A percentile compares a stretch with the other conserved stretches of the same genome.
phyloP scores from a whole-genome alignment of 164 flowering plant species.

The Macadamia tetraphylla region DNA sequence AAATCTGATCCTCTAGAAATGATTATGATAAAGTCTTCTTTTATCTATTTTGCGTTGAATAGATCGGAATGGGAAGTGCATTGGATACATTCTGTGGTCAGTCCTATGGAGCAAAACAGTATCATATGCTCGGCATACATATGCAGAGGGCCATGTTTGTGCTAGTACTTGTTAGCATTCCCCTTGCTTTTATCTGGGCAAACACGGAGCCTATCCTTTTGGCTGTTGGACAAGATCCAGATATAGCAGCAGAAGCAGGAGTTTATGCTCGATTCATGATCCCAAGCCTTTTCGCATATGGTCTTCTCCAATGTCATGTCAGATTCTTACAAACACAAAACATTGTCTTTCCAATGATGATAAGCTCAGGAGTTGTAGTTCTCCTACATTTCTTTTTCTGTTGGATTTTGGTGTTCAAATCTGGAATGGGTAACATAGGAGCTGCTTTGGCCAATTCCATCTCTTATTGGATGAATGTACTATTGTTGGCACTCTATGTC shows the following conservation, averaged over 20 bases:
- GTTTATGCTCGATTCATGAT: conserved; percentile 29
- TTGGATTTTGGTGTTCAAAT: conserved; percentile 31
- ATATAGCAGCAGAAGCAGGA: conserved; percentile 31
- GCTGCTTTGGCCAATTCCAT: conserved; percentile 32
- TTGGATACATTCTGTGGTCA: conserved; percentile 41
- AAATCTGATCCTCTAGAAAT: background rate
- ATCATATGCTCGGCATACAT: conserved; percentile 28
- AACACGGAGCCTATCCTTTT: conserved; percentile 22
- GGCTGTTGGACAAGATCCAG: conserved; percentile 24
- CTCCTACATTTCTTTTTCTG: conserved; percentile 27
- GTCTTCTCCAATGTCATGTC: conserved; percentile 28
- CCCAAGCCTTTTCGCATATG: conserved; percentile 30
- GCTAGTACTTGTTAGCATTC: conserved; percentile 23
- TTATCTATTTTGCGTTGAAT: background rate
- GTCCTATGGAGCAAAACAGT: conserved; percentile 35
- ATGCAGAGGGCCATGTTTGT: conserved; percentile 31
- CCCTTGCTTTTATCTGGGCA: conserved; percentile 29
- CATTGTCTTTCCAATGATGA: conserved; percentile 35
- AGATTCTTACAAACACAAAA: conserved; percentile 33
- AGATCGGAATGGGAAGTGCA: conserved; percentile 35
- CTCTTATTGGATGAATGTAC: conserved; percentile 26
- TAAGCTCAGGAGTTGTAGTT: conserved; percentile 25
- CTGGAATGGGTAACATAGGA: conserved; percentile 26
- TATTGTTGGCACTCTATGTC: conserved; percentile 19
- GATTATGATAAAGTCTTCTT: background rate